Percentiles rank a stretch among this genome's conserved stretches.
Conservation (phyloP, 2,329 filamentous ascomycete genomes). For the Sphaerulina musiva region DNA sequence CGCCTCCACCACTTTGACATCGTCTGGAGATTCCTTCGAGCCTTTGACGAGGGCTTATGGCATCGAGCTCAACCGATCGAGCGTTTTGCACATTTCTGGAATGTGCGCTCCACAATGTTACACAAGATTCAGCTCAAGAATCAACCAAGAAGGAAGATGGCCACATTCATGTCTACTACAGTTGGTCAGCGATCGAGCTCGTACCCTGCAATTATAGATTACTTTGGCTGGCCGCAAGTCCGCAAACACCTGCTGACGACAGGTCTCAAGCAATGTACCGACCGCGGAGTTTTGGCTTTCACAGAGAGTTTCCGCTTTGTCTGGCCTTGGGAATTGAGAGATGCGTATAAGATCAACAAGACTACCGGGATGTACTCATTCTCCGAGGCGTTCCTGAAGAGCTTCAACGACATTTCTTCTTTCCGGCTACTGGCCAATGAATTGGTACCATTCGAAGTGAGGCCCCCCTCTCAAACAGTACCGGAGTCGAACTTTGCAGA, state of each 20-base stretch:
- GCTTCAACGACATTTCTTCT: conserved; percentile 13
- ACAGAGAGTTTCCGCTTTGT: conserved; percentile 20
- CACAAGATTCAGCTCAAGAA: conserved; percentile 22
- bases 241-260: conserved; percentile 15
- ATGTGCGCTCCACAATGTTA: conserved; percentile 19
- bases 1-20: conserved; percentile 23
- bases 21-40: conserved; percentile 21
- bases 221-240: conserved; percentile 21
- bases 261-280: conserved; percentile 14
- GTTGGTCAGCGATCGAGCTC: conserved; percentile 9
- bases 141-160: conserved; percentile 12
- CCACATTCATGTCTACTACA: conserved; percentile 15
- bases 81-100: conserved; percentile 18
- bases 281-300: conserved; percentile 16
- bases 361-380: conserved; percentile 18
- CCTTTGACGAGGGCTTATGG: conserved; percentile 22
- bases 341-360: conserved; percentile 18
- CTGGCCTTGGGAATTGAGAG: conserved; percentile 19
- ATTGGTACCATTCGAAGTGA: conserved; percentile 18
- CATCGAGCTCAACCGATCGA: conserved; percentile 17
- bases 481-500: conserved; percentile 2
- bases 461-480: conserved; percentile 12
- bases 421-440: conserved; percentile 15
- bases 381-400: conserved; percentile 15
- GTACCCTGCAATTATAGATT: conserved; percentile 17